Evolutionary conservation across 495 filamentous ascomycete genomes (phyloP), one percentile per base, ranked within the genome.

Genomic region (Hypoxylon rickii): DNA sequence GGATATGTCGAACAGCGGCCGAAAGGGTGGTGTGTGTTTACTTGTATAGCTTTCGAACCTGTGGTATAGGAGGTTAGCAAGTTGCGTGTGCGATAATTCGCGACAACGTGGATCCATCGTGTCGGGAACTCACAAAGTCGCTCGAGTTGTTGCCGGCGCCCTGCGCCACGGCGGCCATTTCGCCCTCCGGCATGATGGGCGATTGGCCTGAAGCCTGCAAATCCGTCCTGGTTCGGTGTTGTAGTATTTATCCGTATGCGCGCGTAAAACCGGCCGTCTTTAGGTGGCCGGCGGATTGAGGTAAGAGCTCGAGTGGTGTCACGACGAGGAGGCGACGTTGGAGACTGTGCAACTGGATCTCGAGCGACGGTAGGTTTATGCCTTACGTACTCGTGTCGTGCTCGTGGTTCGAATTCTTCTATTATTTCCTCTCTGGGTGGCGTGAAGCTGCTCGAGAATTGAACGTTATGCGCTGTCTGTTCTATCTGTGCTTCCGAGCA

Each of bases 31-130:
- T 8, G 12, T 13, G 12, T 4, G n/a, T 34, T 60, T 77, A 98
- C 94, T 96, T 97, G 81, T 96, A 97, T 64, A 98, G 77, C 75
- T 98, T 98, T 78, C 93, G 90, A 66, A 98, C 94, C 94, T 98
- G 33, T 43, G 43, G 21, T 44, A 17, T 15, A 22, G 44, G 48
- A 18, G n/a, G 52, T 64, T 58, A 60, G 53, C 47, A 11, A 20
- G 26, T 41, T 49, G 41, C 13, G 52, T 41, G 59, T 58, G 58
- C 55, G 58, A 47, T 33, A 47, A 49, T 42, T 44, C 40, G 65
- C 54, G 48, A 55, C 48, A 33, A 45, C 26, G 51, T 50, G 38
- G 56, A 22, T 31, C 36, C 19, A 39, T 39, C 12, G 34, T 48
- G 17, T 40, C 42, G 18, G 46, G 33, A 47, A 68, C 76, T 75